Conservation (phyloP, 2,329 filamentous ascomycete genomes). For the Penicillium sp. region DNA sequence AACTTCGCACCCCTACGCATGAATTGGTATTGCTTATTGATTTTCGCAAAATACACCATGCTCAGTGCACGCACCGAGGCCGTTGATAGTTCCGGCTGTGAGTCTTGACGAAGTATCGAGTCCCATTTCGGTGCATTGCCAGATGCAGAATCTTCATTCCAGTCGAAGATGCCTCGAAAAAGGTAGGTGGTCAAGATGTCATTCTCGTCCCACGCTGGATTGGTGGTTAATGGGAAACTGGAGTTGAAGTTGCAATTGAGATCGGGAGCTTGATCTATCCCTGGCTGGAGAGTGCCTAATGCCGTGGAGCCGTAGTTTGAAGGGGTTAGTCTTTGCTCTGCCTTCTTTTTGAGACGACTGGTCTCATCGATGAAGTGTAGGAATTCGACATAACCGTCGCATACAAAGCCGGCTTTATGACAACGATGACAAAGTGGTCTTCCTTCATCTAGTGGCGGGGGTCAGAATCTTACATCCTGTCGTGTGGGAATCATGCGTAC, state of each 20-base stretch:
- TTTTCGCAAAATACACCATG: constrained; percentile 14
- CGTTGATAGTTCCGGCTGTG: not conserved
- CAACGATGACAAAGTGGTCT: constrained; percentile 17
- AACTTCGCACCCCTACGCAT: constrained; percentile 6
- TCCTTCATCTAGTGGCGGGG: constrained; percentile 9
- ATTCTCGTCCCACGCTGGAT: constrained; percentile 14
- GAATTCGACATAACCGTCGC: constrained; percentile 15
- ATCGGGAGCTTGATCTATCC: not conserved
- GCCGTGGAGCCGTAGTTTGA: not conserved
- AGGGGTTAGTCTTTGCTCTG: not conserved
- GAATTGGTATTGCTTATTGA: constrained; percentile 2
- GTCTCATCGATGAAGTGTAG: constrained; percentile 13
- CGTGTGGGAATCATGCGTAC: not conserved
- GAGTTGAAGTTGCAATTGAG: not conserved
- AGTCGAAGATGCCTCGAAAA: constrained; percentile 10
- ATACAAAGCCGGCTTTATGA: constrained; percentile 8
- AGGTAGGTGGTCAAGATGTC: constrained; percentile 9
- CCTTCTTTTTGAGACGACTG: not conserved
- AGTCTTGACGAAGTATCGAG: not conserved
- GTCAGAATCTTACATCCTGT: not conserved
- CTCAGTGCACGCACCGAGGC: constrained; percentile 12
- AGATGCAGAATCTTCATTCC: constrained; percentile 7
- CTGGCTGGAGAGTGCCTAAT: not conserved
- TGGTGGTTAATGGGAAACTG: not conserved
- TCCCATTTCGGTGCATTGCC: constrained; percentile 8